Conservation (phyloP, 2,329 filamentous ascomycete species). For the Colletotrichum sp. region DNA sequence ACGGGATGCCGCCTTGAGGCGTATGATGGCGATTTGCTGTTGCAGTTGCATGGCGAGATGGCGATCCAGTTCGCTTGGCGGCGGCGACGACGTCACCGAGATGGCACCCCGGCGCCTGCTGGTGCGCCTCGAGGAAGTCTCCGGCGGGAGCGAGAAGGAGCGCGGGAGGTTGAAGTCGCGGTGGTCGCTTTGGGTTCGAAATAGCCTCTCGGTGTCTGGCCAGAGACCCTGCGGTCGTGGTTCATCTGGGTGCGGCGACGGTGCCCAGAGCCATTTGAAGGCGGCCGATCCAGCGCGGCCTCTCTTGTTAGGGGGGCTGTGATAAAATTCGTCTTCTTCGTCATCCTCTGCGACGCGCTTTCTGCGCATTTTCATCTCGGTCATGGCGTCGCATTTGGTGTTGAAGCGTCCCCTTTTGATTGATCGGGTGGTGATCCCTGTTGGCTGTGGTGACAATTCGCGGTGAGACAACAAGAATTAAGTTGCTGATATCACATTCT, state of each 20-base stretch:
- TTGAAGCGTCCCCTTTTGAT: background rate
- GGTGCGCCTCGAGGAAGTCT: background rate
- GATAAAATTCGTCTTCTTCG: background rate
- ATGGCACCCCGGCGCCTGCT: slow-evolving; percentile 14
- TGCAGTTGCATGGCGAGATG: slow-evolving; percentile 11
- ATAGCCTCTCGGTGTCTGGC: slow-evolving; percentile 1
- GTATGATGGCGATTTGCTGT: slow-evolving; percentile 11
- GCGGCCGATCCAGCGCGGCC: background rate
- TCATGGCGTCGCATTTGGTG: slow-evolving; percentile 7
- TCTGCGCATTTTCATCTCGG: slow-evolving; percentile 1
- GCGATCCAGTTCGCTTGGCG: slow-evolving; percentile 1
- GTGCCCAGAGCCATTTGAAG: slow-evolving; percentile 16
- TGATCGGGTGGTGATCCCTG: background rate
- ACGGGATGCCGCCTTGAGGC: background rate
- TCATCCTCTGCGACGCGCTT: slow-evolving; percentile 6
- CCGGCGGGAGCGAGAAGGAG: slow-evolving; percentile 3
- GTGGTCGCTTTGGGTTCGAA: background rate
- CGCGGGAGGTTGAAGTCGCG: background rate
- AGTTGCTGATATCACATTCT: background rate
- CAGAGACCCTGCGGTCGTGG: background rate
- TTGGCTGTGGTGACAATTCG: too few species aligned
- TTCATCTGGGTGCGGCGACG: background rate
- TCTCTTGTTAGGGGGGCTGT: background rate
- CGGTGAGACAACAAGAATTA: background rate
- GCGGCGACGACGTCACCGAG: slow-evolving; percentile 1